Conservation (phyloP, 2,329 filamentous ascomycete species). For the Fusarium sp. region DNA sequence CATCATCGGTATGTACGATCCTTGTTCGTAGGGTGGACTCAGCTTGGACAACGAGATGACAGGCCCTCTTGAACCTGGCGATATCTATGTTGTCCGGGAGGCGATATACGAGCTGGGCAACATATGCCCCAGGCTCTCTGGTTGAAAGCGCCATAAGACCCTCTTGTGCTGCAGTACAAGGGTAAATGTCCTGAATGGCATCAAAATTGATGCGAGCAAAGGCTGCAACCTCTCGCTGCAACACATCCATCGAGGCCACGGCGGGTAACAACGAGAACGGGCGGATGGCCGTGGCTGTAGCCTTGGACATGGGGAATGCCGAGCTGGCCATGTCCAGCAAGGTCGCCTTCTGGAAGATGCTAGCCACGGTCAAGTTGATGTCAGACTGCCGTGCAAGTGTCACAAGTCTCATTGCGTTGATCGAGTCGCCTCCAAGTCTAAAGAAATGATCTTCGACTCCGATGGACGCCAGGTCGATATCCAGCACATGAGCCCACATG, state of each 20-base stretch:
- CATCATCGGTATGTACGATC: conserved; percentile 31
- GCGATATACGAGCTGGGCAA: conserved; percentile 36
- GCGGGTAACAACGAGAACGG: conserved; percentile 29
- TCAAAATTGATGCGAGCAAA: not conserved
- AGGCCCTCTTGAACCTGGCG: conserved; percentile 29
- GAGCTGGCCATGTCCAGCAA: conserved; percentile 37
- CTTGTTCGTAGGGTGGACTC: conserved; percentile 32
- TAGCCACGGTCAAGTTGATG: conserved; percentile 56
- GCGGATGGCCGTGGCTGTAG: not conserved
- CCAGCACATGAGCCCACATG: conserved; percentile 31
- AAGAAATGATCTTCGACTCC: conserved; percentile 56
- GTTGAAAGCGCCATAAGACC: conserved; percentile 39
- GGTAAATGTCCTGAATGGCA: conserved; percentile 27
- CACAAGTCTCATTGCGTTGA: conserved; percentile 40
- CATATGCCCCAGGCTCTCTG: conserved; percentile 32
- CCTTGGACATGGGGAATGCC: conserved; percentile 23
- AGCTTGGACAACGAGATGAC: conserved; percentile 11
- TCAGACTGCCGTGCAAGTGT: conserved; percentile 51
- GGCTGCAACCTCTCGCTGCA: not conserved
- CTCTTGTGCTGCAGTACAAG: conserved; percentile 38
- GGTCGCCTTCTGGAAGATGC: conserved; percentile 53
- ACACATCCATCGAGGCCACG: not conserved
- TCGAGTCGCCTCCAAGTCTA: conserved; percentile 54
- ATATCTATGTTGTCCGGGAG: conserved; percentile 16
- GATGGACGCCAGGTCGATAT: conserved; percentile 7